Base-by-base conservation (phyloP, 2,329 filamentous ascomycete genomes). In the Penicillium sp. region DNA sequence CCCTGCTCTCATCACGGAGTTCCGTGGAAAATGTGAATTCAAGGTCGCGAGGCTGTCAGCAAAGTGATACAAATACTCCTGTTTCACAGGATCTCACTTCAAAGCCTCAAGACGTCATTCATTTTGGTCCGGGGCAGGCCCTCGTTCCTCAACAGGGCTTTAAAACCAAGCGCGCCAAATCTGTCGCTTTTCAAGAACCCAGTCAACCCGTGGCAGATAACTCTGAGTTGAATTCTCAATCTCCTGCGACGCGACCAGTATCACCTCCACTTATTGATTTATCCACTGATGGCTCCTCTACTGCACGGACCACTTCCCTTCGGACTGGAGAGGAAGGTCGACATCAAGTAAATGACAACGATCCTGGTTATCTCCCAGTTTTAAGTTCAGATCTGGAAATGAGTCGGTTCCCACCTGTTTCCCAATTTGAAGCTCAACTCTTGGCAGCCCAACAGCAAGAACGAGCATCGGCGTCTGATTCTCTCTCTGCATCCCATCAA, bases 361-460 rank as follows among this genome's bases (percentile, higher is more conserved):
- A 47, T 8, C 27, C 40, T 34, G 25, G 11, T 6, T 9, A 27
- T 16, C 41, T 57, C 11, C 42, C 50, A 4, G 43, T 43, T 36
- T 48, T 58, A 13, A 51, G 48, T 11, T 45, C 52, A 14, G 49
- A 57, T 19, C 15, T 41, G 10, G 53, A 58, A 29, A 58, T 63
- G 31, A 44, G 45, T 15, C 58, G 53, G 7, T 67, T 66, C 36
- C 64, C 64, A 17, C 64, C 64, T 19, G 57, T 67, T 16, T 67
- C 63, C 17, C 64, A 67, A 31, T 38, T 60, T n/a, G 63, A 67
- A 37, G 63, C 64, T 5, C 62, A 63, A 30, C 48, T 60, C 20
- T 33, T 63, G 18, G 54, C 60, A 20, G 51, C 50, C 10, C 51
- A 52, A 19, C 50, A 39, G 8, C 37, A 40, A 13, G 14, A 34